Conservation (phyloP, 1,139 yeast species). For the Casaregolazyma lundiana region DNA sequence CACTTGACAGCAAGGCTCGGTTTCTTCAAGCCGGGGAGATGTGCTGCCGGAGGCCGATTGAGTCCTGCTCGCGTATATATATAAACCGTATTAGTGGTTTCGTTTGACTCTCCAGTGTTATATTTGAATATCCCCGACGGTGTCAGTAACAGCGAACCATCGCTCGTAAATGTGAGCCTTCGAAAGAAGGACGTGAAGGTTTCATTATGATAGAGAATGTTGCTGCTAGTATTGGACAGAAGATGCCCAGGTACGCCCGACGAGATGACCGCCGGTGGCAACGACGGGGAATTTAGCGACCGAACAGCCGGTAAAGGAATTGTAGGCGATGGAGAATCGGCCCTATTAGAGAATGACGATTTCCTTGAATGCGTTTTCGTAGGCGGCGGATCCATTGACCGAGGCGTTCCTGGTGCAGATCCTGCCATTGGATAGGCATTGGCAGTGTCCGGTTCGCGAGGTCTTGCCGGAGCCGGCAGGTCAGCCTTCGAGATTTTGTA, state of each 20-base stretch:
- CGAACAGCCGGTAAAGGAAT: conserved; percentile 42
- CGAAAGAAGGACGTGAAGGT: conserved; percentile 87
- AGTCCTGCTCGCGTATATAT: conserved; percentile 69
- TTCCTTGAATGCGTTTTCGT: conserved; percentile 26
- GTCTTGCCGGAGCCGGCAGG: conserved; percentile 25
- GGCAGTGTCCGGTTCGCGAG: conserved; percentile 11
- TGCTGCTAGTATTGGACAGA: background rate
- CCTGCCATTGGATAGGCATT: conserved; percentile 1
- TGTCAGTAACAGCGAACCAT: conserved; percentile 72
- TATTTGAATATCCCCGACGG: conserved; percentile 72
- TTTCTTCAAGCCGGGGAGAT: conserved; percentile 70
- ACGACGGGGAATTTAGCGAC: conserved; percentile 8
- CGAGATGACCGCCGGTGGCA: conserved; percentile 14
- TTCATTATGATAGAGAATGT: conserved; percentile 67
- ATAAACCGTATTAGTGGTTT: conserved; percentile 61
- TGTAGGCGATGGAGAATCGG: conserved; percentile 25
- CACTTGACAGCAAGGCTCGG: conserved; percentile 83
- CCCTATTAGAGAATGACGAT: conserved; percentile 26
- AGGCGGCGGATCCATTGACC: conserved; percentile 27
- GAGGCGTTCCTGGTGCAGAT: conserved; percentile 13
- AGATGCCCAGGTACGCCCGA: conserved; percentile 11
- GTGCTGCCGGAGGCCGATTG: conserved; percentile 65
- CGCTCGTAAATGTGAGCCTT: conserved; percentile 79
- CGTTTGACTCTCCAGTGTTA: conserved; percentile 29
- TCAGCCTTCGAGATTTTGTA: conserved; percentile 43